Evolutionary conservation across 192 early-diverging fungal genomes (phyloP).

Genomic region (Gamsiella multidivaricata): DNA sequence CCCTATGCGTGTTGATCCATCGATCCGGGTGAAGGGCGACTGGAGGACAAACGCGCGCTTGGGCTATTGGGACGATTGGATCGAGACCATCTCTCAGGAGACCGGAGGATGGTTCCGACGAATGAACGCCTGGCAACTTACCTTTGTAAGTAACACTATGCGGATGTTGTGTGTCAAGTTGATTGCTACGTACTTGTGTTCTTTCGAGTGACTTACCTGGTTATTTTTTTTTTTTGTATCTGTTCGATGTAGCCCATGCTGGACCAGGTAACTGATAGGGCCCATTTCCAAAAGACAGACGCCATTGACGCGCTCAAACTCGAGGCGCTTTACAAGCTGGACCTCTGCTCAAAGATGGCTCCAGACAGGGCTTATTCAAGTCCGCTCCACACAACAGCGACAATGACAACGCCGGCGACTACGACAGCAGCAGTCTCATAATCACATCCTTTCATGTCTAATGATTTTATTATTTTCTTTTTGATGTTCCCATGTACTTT

Average conservation of each 20-base stretch:
- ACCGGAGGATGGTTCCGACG: slow-evolving; percentile 34
- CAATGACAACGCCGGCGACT: no score
- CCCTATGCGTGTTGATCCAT: slow-evolving; percentile 29
- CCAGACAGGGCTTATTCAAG: slow-evolving; percentile 9
- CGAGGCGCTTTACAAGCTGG: slow-evolving; percentile 39
- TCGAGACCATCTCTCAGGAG: slow-evolving; percentile 28
- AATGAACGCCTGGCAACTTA: slow-evolving; percentile 42
- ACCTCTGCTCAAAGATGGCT: slow-evolving; percentile 23
- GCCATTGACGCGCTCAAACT: slow-evolving; percentile 39
- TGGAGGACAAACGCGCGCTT: slow-evolving; percentile 40
- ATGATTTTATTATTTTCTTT: no score
- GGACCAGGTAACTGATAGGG: slow-evolving; percentile 23
- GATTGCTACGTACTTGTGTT: no score
- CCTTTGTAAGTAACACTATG: slow-evolving; percentile 54
- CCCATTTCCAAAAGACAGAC: slow-evolving; percentile 40
- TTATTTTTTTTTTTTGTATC: not conserved
- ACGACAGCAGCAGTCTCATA: not conserved
- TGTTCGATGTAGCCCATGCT: slow-evolving; percentile 29
- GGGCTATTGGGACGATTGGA: slow-evolving; percentile 46
- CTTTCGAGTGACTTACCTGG: not conserved
- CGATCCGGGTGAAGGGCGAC: slow-evolving; percentile 28
- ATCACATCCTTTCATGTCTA: no score
- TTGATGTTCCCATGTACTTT: no score
- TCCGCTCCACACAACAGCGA: no score
- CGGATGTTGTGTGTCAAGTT: no score